These are phyloP conservation scores for Paramecium pentaurelia DNA, from an alignment of 73 alveolate species.

Conservation along the genomic window DNA sequence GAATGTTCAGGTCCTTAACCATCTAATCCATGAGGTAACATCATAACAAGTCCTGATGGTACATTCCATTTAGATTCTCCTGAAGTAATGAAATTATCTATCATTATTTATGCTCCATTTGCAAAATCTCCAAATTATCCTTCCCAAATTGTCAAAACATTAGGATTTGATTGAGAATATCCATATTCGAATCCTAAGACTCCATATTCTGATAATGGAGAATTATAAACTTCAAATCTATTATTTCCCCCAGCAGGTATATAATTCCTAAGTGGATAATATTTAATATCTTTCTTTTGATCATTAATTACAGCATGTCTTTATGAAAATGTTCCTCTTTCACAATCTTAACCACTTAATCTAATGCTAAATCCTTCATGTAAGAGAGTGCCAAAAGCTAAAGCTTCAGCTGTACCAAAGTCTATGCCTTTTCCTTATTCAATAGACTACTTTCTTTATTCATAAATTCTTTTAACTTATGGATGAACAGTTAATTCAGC, in stretches of 20 bases:
- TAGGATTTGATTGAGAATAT: slow-evolving; percentile 81
- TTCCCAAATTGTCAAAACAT: slow-evolving; percentile 84
- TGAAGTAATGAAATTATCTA: slow-evolving; percentile 73
- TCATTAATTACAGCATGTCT: slow-evolving; percentile 84
- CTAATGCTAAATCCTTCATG: slow-evolving; percentile 85
- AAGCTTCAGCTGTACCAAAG: slow-evolving; percentile 94
- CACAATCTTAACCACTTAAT: slow-evolving; percentile 88
- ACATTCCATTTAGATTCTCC: slow-evolving; percentile 92
- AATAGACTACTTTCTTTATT: slow-evolving; percentile 68
- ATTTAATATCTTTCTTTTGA: slow-evolving; percentile 64
- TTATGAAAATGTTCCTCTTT: slow-evolving; percentile 92
- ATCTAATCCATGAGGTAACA: slow-evolving; percentile 89
- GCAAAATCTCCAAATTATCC: slow-evolving; percentile 91
- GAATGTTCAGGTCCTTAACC: slow-evolving; percentile 93
- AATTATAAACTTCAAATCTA: slow-evolving; percentile 61
- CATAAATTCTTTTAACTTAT: slow-evolving; percentile 71
- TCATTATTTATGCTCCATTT: slow-evolving; percentile 82
- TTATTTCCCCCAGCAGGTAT: slow-evolving; percentile 3
- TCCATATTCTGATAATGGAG: slow-evolving; percentile 71
- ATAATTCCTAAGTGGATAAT: slow-evolving; percentile 49
- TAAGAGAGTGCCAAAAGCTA: slow-evolving; percentile 93
- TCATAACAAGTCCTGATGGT: slow-evolving; percentile 71
- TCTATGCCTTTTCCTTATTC: slow-evolving; percentile 91
- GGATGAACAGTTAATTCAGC: slow-evolving; percentile 77
- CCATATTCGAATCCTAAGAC: slow-evolving; percentile 88